Conservation (phyloP, 805 yeast species). For the Metschnikowia anglica region DNA sequence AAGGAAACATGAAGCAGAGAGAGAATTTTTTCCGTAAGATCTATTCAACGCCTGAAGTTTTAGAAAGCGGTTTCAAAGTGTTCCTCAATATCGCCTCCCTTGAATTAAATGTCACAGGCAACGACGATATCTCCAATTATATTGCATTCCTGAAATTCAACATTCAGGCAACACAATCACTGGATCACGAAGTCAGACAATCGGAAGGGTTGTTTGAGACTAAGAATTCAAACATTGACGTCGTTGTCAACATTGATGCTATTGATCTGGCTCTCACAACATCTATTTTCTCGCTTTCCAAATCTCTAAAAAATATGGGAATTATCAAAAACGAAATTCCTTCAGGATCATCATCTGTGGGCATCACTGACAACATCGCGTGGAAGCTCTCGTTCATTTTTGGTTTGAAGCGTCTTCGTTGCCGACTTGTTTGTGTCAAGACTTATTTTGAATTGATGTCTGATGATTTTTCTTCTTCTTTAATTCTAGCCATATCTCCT, state of each 20-base stretch:
- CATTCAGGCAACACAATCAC: constrained; percentile 3
- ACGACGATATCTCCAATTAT: constrained; percentile 1
- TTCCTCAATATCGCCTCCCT: constrained; percentile 1
- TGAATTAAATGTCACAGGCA: constrained; percentile 4
- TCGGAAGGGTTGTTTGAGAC: not conserved
- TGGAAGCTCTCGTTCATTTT: constrained; percentile 1
- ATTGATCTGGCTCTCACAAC: constrained; percentile 10
- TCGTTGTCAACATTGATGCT: constrained; percentile 10
- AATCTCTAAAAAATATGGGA: not conserved
- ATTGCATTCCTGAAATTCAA: constrained; percentile 1
- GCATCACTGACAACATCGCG: not conserved
- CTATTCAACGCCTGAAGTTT: constrained; percentile 1
- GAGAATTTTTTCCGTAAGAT: constrained; percentile 49
- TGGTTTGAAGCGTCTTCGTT: constrained; percentile 11
- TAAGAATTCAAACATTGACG: not conserved
- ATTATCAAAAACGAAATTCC: not conserved
- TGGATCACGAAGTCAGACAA: not conserved
- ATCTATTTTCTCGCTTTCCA: constrained; percentile 2
- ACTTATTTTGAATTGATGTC: constrained; percentile 10
- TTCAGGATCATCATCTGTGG: not conserved
- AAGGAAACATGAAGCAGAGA: constrained; percentile 60
- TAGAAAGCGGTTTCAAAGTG: not conserved
- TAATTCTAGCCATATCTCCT: not conserved
- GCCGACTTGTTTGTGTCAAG: constrained; percentile 5
- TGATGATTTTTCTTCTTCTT: constrained; percentile 1